phyloP scores from a whole-genome alignment of 2,329 filamentous ascomycete genomes.

The Aspergillus tanneri region DNA sequence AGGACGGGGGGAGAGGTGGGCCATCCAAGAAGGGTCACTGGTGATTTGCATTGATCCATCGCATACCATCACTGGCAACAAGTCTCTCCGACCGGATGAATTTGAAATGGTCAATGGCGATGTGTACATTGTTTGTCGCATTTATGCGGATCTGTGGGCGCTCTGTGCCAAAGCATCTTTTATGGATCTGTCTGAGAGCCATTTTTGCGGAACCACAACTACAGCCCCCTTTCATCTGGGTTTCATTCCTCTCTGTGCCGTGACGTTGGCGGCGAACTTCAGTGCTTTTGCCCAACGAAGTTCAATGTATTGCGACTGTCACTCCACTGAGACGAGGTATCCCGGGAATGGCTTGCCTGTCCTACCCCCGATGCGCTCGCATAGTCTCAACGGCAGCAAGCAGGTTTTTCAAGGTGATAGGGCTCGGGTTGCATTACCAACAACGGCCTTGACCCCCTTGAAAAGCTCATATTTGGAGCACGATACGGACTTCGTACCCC shows the following conservation, averaged over 20 bases:
- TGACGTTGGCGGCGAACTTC: conserved; percentile 35
- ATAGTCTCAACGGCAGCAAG: conserved; percentile 27
- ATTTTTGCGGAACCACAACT: background rate
- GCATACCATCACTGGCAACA: conserved; percentile 21
- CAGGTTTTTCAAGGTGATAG: conserved; percentile 17
- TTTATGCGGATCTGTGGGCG: conserved; percentile 38
- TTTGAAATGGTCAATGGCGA: conserved; percentile 31
- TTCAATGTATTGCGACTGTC: conserved; percentile 3
- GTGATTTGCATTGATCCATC: conserved; percentile 29
- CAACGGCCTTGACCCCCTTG: conserved; percentile 19
- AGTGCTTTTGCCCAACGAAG: conserved; percentile 26
- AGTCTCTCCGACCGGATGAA: conserved; percentile 22
- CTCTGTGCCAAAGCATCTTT: conserved; percentile 31
- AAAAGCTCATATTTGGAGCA: conserved; percentile 14
- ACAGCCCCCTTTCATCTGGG: conserved; percentile 18
- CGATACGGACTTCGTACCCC: conserved; percentile 21
- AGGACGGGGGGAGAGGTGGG: conserved; percentile 23
- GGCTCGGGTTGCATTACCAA: conserved; percentile 18
- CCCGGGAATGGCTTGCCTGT: conserved; percentile 30
- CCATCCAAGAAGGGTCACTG: conserved; percentile 32
- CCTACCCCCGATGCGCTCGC: conserved; percentile 27
- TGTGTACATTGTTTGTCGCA: conserved; percentile 30
- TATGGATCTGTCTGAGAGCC: conserved; percentile 1
- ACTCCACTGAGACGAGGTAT: conserved; percentile 7
- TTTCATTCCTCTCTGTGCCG: conserved; percentile 35